Conservation (phyloP, 2,329 filamentous ascomycete species). For the Aspergillus sp. region DNA sequence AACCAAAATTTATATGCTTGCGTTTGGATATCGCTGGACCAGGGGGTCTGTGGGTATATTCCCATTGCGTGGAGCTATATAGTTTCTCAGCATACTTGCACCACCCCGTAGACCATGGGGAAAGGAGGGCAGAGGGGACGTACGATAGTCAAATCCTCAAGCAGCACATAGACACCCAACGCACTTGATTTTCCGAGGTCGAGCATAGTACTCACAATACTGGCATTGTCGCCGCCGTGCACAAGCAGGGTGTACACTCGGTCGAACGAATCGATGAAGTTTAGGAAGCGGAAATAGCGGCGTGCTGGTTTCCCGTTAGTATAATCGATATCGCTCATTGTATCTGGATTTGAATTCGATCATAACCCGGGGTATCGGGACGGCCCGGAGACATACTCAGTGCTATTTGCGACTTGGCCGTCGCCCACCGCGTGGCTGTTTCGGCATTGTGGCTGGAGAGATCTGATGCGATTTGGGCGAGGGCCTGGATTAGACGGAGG, state of each 20-base stretch:
- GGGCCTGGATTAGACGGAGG: constrained; percentile 33
- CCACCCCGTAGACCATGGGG: not conserved
- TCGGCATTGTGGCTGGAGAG: constrained; percentile 16
- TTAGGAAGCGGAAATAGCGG: constrained; percentile 60
- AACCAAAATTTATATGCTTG: constrained; percentile 66
- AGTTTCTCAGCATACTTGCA: constrained; percentile 16
- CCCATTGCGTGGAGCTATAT: constrained; percentile 46
- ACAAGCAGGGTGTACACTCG: constrained; percentile 41
- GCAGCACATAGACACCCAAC: constrained; percentile 58
- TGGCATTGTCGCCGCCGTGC: constrained; percentile 4
- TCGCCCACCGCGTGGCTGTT: constrained; percentile 29
- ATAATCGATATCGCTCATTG: constrained; percentile 3
- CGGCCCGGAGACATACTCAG: constrained; percentile 28
- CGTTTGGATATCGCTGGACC: constrained; percentile 42
- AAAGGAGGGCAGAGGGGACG: constrained; percentile 34
- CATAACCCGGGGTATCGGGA: not conserved
- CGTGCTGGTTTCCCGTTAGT: constrained; percentile 33
- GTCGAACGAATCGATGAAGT: constrained; percentile 55
- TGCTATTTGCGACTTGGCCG: constrained; percentile 36
- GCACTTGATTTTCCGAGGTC: constrained; percentile 52
- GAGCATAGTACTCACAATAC: constrained; percentile 33
- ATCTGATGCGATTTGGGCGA: constrained; percentile 26
- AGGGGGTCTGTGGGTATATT: constrained; percentile 29
- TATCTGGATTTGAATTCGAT: not conserved
- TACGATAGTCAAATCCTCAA: constrained; percentile 58